Evolutionary conservation across 257 asterid species (phyloP).

Genomic region (Forsythia viridissima): DNA sequence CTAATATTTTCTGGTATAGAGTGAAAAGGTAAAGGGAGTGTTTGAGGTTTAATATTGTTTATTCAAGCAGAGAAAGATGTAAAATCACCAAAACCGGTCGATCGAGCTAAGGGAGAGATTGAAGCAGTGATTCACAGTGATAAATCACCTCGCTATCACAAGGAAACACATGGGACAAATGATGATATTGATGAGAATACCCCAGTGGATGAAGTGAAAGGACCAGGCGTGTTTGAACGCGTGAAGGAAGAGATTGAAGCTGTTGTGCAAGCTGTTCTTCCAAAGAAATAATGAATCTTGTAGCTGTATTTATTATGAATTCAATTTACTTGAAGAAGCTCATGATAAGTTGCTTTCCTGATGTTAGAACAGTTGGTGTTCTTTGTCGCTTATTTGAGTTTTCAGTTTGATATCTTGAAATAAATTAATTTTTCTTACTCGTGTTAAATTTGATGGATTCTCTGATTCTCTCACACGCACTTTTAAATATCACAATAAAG

Average conservation of each 20-base stretch:
- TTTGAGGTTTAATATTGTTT: not conserved
- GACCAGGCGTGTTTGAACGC: conserved; percentile 67
- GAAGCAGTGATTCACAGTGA: conserved; percentile 28
- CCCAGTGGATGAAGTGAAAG: conserved; percentile 67
- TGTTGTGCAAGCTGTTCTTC: conserved; percentile 50
- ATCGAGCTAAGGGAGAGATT: conserved; percentile 41
- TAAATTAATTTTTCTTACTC: no score
- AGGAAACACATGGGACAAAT: conserved; percentile 86
- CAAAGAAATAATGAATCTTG: conserved; percentile 46
- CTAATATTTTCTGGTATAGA: no score
- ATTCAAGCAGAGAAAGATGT: conserved; percentile 33
- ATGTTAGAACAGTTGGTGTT: not conserved
- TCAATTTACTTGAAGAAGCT: not conserved
- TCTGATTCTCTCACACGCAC: no score
- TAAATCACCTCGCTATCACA: conserved; percentile 45
- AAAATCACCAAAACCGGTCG: conserved; percentile 34
- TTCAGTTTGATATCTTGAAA: not conserved
- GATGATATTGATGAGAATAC: conserved; percentile 66
- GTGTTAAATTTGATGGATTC: no score
- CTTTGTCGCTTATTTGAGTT: not conserved
- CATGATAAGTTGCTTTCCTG: not conserved
- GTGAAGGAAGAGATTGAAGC: conserved; percentile 92
- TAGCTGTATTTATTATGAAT: not conserved
- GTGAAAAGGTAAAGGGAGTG: not conserved
- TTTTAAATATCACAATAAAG: no score